Percentiles rank a stretch among this genome's conserved stretches.
Evolutionary conservation across 176 grass and related monocot genomes (phyloP).

Genomic region (Raddia distichophylla): DNA sequence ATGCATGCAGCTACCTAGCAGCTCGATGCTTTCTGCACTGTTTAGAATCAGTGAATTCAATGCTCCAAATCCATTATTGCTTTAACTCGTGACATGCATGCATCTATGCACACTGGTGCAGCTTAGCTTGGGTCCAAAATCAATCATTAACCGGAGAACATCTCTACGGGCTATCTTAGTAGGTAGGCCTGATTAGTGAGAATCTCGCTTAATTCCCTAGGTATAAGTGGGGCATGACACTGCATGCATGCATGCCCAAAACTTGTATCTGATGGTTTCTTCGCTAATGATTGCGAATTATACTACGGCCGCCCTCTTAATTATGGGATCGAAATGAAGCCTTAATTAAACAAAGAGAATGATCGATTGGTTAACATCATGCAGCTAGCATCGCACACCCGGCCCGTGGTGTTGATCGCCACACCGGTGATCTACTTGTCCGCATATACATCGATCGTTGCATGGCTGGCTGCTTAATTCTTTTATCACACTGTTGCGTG

Average conservation of each 20-base stretch:
- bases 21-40: neutral
- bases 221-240: constrained; percentile 40
- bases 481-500: constrained; percentile 43
- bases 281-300: constrained; percentile 60
- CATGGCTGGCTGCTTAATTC: neutral
- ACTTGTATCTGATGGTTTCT: constrained; percentile 38
- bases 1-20: neutral
- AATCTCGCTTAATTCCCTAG: constrained; percentile 42
- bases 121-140: constrained; percentile 24
- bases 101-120: neutral
- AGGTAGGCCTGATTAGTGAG: constrained; percentile 29
- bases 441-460: constrained; percentile 24
- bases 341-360: constrained; percentile 23
- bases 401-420: constrained; percentile 34
- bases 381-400: constrained; percentile 4
- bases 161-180: constrained; percentile 9
- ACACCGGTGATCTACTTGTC: constrained; percentile 28
- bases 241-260: constrained; percentile 47
- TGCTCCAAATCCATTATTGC: neutral
- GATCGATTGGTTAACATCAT: constrained; percentile 46
- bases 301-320: constrained; percentile 47
- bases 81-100: neutral
- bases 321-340: constrained; percentile 51
- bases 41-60: neutral
- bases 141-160: constrained; percentile 55